Evolutionary conservation across 1,284 basidiomycete genomes (phyloP), one percentile per base, ranked within the genome.

Genomic region (Pisolithus thermaeus): DNA sequence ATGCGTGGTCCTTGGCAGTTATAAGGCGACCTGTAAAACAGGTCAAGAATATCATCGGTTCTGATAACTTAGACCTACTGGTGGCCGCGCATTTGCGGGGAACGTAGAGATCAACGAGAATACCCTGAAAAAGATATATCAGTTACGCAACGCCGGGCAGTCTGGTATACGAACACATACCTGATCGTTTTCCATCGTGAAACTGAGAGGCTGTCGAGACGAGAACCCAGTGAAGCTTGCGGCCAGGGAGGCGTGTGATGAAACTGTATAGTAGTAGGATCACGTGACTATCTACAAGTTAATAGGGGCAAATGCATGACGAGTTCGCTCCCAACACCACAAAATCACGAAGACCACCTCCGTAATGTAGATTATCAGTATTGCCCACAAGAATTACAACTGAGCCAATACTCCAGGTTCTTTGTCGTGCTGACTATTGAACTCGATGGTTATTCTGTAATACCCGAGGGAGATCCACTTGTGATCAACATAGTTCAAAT

Each of bases 71-170:
- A 56, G 42, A 81, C 89, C 69, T 69, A 94, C 91, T 93, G 64
- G 92, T 97, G 56, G 93, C 92, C 72, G 92, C 83, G 77, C 97
- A 99, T 78, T 99, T 98, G 81, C 96, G 92, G 72, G 96, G 96
- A 71, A 99, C 94, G 82, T 99, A 99, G 75, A 99, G 93, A 83
- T 99, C 96, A 70, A 99, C 96, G 73, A 99, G 95, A 73, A 92
- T 81, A 79, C 96, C 95, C 92, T 97, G 56, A 32, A 51, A 18
- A 30, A 4, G 3, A 46, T 4, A 12, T 16, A 25, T 51, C 46
- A 54, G 49, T 46, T 18, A 16, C 30, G 38, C 52, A 36, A 45
- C 23, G 23, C n/a, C 11, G 18, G 45, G 16, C 5, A 20, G n/a
- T 28, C 14, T 14, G 51, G 32, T 18, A n/a, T 51, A n/a, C n/a